Base-by-base conservation (phyloP, 1,139 yeast genomes). In the Candida sp. region DNA sequence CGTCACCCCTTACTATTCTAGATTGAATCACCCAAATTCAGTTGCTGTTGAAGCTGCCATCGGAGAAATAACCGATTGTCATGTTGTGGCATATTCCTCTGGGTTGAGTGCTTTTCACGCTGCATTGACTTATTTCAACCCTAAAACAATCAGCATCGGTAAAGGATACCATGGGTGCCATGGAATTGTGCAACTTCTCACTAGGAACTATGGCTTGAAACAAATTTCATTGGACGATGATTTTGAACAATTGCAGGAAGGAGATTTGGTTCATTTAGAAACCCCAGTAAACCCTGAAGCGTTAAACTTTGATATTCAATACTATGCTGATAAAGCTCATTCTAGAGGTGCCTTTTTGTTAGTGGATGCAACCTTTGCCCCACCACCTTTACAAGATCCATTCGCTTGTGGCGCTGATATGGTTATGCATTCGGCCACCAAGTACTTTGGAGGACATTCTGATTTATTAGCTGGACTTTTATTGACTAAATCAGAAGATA, bases 401-500 rank as follows among this genome's bases (percentile, higher is more conserved):
- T 89, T 88, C 65, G 70, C 75, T 35, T 84, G 76, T 53, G 96
- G 93, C 37, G 96, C 85, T 29, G 97, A 90, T 61, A 64, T 87
- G 55, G 80, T 90, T 12, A 69, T 91, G 81, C 97, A 90, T 64
- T 87, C 96, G 1, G 96, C 91, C 1, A 88, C 97, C 3, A 90
- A 90, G 61, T 91, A 82, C 64, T 84, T 89, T 58, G 97, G 96
- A 33, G 97, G 97, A 21, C 97, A 90, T 62, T 86, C 96, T n/a
- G 97, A 91, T 61, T 66, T 89, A 42, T 70, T 91, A 39, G 91
- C 96, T 4, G 97, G 97, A 21, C 73, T 85, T 8, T 66, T 90
- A 33, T 81, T 82, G 9, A 82, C 87, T 9, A 81, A 83, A 58
- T 79, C 80, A 48, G 54, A 58, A 6, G 66, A 68, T 1, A 70